Evolutionary conservation across 768 basidiomycete genomes (phyloP), one percentile per base, ranked within the genome.

Genomic region (Boletus patriciae): DNA sequence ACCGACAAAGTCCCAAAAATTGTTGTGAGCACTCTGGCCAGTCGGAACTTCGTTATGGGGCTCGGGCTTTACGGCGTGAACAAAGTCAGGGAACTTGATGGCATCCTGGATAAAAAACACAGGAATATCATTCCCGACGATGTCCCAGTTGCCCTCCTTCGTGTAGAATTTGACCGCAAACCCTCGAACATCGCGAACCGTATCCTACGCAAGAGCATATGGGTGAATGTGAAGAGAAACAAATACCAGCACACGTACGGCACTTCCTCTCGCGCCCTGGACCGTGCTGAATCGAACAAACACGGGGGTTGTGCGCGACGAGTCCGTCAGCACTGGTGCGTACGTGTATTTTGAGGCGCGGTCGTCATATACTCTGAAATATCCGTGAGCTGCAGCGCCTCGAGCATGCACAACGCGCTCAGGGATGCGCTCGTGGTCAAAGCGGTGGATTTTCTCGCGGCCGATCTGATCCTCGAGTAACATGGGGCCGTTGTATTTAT

Each of bases 221-320:
- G 33, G n/a, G 23, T 57, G 18, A 62, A 27, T 15, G 11, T 8
- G 23, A n/a, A 34, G 49, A 25, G 49, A 21, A 50, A 29, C 16
- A 46, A 31, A 41, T 1, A 46, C 3, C 19, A 50, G 33, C 16
- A 29, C 52, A 73, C 83, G 61, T 63, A 92, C 92, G 3, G 93
- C 88, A 58, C 86, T 88, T n/a, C 92, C 94, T 52, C 82, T 78
- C 1, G 86, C 81, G 1, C 92, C 92, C 59, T 86, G 84, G 0
- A 95, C 94, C 0, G 93, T 95, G 54, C 85, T 88, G 77, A 95
- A 94, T 36, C 94, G 84, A 27, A 89, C 78, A 66, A 94, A 94
- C 6, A 83, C 80, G 1, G 92, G 86, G 0, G 91, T 96, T 0
- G 79, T 81, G 44, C 87, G 79, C 40, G 81, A 80, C 0, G 90